Evolutionary conservation across 495 filamentous ascomycete genomes (phyloP).

Genomic region (Aspergillus funiculosus): DNA sequence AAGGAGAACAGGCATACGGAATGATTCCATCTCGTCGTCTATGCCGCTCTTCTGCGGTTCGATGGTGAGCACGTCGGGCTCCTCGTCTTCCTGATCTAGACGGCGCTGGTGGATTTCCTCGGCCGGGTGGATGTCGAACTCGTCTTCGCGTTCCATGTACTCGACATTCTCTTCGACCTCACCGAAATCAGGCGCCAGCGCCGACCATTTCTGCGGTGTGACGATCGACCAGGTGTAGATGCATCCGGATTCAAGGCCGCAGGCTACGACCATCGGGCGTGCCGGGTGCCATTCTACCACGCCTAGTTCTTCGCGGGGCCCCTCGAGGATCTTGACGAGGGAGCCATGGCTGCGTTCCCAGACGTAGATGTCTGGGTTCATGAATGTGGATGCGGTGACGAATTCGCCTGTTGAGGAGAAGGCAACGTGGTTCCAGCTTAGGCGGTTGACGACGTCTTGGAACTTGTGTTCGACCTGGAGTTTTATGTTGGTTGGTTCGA

Average conservation of each 20-base stretch:
- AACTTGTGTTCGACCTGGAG: conserved; percentile 96
- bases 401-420: conserved; percentile 87
- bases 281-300: conserved; percentile 96
- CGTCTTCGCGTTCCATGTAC: conserved; percentile 90
- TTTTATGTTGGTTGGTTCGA: conserved; percentile 54
- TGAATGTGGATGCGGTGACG: conserved; percentile 86
- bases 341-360: conserved; percentile 95
- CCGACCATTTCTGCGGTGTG: conserved; percentile 91
- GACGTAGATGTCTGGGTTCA: conserved; percentile 97
- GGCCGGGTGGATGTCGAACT: conserved; percentile 94
- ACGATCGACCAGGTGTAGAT: conserved; percentile 92
- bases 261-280: conserved; percentile 80
- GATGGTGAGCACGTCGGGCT: conserved; percentile 77
- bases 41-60: conserved; percentile 55
- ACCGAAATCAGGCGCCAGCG: conserved; percentile 90
- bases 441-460: conserved; percentile 90
- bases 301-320: conserved; percentile 88
- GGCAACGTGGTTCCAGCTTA: conserved; percentile 92
- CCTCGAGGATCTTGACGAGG: conserved; percentile 91
- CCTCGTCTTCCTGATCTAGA: conserved; percentile 82
- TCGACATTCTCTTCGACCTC: conserved; percentile 98
- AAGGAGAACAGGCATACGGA: conserved; percentile 81
- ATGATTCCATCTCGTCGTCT: conserved; percentile 52
- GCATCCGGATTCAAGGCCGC: conserved; percentile 80
- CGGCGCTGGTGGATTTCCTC: conserved; percentile 91